phyloP scores from a whole-genome alignment of 2,329 filamentous ascomycete genomes.

The Penicillium olsonii region DNA sequence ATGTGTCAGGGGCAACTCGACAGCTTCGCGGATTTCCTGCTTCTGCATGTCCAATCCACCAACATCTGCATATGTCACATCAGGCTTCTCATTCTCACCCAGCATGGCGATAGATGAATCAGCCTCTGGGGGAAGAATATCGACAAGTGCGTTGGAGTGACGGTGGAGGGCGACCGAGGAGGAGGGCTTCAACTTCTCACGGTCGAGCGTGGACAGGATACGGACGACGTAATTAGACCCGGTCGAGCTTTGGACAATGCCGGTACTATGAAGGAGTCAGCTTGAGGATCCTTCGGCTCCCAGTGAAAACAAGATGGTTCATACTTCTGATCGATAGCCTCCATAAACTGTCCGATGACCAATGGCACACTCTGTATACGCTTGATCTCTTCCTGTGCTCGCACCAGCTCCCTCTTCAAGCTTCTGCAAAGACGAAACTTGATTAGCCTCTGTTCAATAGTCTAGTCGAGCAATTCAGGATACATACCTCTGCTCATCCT shows the following conservation, averaged over 20 bases:
- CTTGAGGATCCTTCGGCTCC: background rate
- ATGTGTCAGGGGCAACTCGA: conserved; percentile 93
- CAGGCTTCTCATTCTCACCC: conserved; percentile 92
- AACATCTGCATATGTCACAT: conserved; percentile 96
- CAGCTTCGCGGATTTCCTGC: conserved; percentile 97
- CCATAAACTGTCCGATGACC: conserved; percentile 99
- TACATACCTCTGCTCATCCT: conserved; percentile 89
- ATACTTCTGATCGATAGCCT: conserved; percentile 98
- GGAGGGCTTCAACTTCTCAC: conserved; percentile 95
- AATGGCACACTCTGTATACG: conserved; percentile 97
- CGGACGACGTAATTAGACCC: conserved; percentile 99
- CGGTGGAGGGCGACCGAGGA: conserved; percentile 96
- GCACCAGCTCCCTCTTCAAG: conserved; percentile 93
- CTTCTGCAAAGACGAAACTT: conserved; percentile 58
- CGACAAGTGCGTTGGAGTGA: conserved; percentile 97
- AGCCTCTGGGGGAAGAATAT: conserved; percentile 97
- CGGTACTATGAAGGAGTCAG: conserved; percentile 64
- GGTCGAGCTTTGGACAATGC: conserved; percentile 97
- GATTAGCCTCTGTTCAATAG: conserved; percentile 14
- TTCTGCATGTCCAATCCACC: conserved; percentile 99
- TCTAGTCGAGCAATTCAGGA: background rate
- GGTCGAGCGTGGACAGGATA: conserved; percentile 96
- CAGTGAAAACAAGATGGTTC: conserved; percentile 24
- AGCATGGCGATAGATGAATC: conserved; percentile 99
- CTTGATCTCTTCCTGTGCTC: conserved; percentile 99